Base-by-base conservation (phyloP, 768 basidiomycete genomes). In the Termitomyces titanicus region DNA sequence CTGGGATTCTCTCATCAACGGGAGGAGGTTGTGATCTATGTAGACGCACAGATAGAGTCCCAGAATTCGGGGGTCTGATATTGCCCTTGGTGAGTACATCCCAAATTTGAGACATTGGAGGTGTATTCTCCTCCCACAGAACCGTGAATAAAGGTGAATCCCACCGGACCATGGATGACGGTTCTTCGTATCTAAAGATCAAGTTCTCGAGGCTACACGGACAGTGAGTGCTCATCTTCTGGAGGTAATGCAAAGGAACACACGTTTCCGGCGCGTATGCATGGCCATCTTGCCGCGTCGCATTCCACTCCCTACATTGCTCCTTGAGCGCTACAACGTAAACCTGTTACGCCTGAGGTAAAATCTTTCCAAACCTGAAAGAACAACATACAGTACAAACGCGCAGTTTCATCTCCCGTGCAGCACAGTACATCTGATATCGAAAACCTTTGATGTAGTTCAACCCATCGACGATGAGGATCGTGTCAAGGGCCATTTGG, bases 371-470 rank as follows among this genome's bases (percentile, higher is more conserved):
- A 29, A 37, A 40, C 43, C 40, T 27, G 43, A 49, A 22, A 35
- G 24, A 25, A 33, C 15, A 55, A 63, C 63, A 75, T 83, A 97
- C 95, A 44, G 97, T 98, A 69, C 90, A 93, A 5, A 89, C 84
- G 33, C 95, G 78, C 25, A 93, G 76, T 62, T 88, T 89, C 61
- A 86, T 80, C 66, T 99, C 97, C 49, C 94, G 76, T 5, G 94
- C 95, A 1, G 92, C 92, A 66, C 96, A 98, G 67, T 98, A 97
- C 74, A 99, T 86, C 69, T 99, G 97, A 70, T 99, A 99, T 29
- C 97, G 85, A 67, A 94, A 97, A 11, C 96, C 96, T 68, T 99
- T 98, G 79, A 98, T 98, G 71, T 99, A 98, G 66, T 98, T 98
- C 61, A 90, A 80, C 13, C 87, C 84, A 66, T 99, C 97, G 57